A percentile compares a stretch with the other conserved stretches of the same genome.
Conservation (phyloP, 371 early-diverging fungal genomes). For the Syncephalastrum sp. region DNA sequence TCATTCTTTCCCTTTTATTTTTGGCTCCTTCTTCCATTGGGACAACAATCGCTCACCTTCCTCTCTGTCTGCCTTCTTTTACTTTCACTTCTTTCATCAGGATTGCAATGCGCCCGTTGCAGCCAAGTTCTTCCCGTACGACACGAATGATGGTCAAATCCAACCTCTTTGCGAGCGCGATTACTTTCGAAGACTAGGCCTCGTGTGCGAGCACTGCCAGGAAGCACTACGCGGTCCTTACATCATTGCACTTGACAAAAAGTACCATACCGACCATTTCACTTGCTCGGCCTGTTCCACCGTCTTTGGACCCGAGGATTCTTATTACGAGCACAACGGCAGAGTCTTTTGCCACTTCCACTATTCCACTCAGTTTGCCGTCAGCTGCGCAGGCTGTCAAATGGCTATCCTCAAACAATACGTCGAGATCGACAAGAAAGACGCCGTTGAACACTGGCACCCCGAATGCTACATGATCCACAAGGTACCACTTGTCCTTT, state of each 20-base stretch:
- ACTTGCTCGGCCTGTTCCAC: constrained; percentile 93
- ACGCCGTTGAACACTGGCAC: constrained; percentile 92
- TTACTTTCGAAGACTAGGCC: constrained; percentile 80
- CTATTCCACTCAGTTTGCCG: constrained; percentile 76
- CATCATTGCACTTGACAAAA: constrained; percentile 89
- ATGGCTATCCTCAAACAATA: constrained; percentile 93
- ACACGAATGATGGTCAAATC: constrained; percentile 49
- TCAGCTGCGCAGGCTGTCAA: constrained; percentile 90
- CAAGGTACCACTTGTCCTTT: constrained; percentile 44
- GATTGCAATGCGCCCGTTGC: constrained; percentile 86
- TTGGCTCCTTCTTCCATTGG: constrained; percentile 1
- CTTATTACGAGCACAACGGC: constrained; percentile 92
- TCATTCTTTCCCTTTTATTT: not conserved
- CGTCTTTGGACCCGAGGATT: constrained; percentile 92
- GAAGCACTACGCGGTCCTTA: constrained; percentile 88
- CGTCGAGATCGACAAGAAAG: constrained; percentile 86
- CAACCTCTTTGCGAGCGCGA: constrained; percentile 82
- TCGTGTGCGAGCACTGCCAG: constrained; percentile 90
- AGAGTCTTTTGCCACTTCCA: constrained; percentile 93
- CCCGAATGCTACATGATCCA: constrained; percentile 99
- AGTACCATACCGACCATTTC: constrained; percentile 96
- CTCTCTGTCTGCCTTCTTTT: not conserved
- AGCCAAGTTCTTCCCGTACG: constrained; percentile 85
- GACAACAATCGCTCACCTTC: not conserved
- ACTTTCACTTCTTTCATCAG: constrained; percentile 35